Evolutionary conservation across 139 green algal genomes (phyloP).

Genomic region (Nannochloris sp.): DNA sequence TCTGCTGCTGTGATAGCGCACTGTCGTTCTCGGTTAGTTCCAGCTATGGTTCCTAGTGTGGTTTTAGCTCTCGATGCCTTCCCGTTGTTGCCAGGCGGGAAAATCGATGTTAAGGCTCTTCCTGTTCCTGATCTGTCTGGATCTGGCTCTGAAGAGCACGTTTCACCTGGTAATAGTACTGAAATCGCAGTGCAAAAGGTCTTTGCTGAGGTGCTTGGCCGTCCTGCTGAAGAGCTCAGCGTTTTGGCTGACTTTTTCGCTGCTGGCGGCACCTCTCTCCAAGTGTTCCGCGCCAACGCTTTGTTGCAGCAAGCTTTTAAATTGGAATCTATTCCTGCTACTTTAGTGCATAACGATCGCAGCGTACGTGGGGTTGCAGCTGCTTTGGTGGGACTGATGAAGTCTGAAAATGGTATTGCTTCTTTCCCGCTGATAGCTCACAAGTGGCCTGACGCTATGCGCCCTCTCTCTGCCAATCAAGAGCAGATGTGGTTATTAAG

Average conservation of each 20-base stretch:
- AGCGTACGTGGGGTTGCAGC: background rate
- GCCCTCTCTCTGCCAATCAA: background rate
- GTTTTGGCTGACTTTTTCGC: conserved; percentile 1
- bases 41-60: conserved; percentile 18
- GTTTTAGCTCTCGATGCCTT: conserved; percentile 14
- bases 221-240: background rate
- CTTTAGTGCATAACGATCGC: background rate
- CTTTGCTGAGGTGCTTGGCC: background rate
- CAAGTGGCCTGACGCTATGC: background rate
- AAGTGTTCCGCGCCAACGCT: background rate
- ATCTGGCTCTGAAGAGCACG: conserved; percentile 7
- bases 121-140: background rate
- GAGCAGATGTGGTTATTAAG: background rate
- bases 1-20: background rate
- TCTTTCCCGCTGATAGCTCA: too few species aligned
- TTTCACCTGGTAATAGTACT: background rate
- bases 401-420: background rate
- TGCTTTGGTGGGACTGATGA: background rate
- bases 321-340: background rate
- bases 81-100: conserved; percentile 20
- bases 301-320: background rate
- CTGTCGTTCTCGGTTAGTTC: background rate
- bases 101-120: background rate
- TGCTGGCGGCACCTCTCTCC: background rate
- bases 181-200: background rate